Percentiles rank a stretch among this genome's conserved stretches.
These are phyloP conservation scores for Microascus cirrosus DNA, from an alignment of 2,329 filamentous ascomycete species.

Conservation along the genomic window DNA sequence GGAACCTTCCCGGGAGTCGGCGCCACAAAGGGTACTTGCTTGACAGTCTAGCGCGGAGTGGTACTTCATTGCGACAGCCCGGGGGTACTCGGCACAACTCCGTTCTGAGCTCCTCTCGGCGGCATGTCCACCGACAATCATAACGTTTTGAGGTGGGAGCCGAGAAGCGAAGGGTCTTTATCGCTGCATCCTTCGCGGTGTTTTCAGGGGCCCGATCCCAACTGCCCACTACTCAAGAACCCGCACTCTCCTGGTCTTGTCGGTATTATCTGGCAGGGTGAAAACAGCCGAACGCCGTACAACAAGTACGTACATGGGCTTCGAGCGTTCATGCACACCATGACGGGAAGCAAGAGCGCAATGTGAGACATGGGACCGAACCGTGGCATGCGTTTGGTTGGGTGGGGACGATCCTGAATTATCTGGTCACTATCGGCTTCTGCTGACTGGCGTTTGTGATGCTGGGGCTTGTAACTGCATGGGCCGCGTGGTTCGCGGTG, in stretches of 20 bases:
- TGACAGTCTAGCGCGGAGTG: not conserved
- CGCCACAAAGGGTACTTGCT: not conserved
- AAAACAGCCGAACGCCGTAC: too few relatives aligned
- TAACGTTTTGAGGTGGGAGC: too few relatives aligned
- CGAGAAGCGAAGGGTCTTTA: too few relatives aligned
- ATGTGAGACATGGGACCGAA: not conserved
- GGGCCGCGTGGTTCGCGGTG: too few relatives aligned
- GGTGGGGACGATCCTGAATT: not conserved
- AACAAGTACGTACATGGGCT: not conserved
- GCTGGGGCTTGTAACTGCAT: too few relatives aligned
- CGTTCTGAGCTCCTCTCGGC: not conserved
- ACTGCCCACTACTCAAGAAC: too few relatives aligned
- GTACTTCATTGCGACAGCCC: not conserved
- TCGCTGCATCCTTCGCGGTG: too few relatives aligned
- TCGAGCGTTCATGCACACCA: not conserved
- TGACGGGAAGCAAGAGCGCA: not conserved
- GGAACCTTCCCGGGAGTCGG: not conserved
- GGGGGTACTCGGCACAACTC: not conserved
- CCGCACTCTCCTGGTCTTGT: too few relatives aligned
- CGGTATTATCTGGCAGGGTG: too few relatives aligned
- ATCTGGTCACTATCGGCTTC: not conserved
- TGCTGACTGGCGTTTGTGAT: too few relatives aligned
- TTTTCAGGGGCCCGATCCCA: too few relatives aligned
- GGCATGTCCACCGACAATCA: not conserved
- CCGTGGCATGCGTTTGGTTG: not conserved